Percentiles rank a stretch among this genome's conserved stretches.
phyloP scores from a whole-genome alignment of 768 basidiomycete species.

The Pisolithus microcarpus region DNA sequence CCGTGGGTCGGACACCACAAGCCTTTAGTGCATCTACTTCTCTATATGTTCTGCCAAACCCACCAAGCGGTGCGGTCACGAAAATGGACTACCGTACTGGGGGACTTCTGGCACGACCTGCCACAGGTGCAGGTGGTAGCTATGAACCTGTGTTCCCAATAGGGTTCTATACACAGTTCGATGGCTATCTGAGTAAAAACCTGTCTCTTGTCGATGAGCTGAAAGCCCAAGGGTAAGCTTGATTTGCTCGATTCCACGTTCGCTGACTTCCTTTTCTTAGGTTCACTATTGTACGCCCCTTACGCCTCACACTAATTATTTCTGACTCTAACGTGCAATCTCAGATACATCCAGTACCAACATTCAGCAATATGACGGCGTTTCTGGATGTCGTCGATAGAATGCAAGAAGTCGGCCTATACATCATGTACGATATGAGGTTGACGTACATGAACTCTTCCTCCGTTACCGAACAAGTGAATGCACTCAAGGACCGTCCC shows the following conservation, averaged over 20 bases:
- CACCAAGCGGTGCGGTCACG: conserved; percentile 48
- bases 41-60: conserved; percentile 45
- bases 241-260: neutral
- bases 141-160: conserved; percentile 46
- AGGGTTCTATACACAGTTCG: conserved; percentile 41
- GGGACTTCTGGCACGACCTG: conserved; percentile 44
- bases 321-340: neutral
- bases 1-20: conserved; percentile 30
- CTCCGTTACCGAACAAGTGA: conserved; percentile 61
- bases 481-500: conserved; percentile 54
- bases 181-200: conserved; percentile 19
- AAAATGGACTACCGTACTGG: conserved; percentile 60
- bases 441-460: conserved; percentile 59
- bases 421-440: conserved; percentile 83
- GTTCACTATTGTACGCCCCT: conserved; percentile 27
- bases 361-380: conserved; percentile 52
- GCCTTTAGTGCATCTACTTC: conserved; percentile 38
- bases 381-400: conserved; percentile 54
- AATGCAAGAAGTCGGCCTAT: conserved; percentile 64
- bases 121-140: conserved; percentile 40
- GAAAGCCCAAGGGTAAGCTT: conserved; percentile 22
- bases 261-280: neutral
- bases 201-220: conserved; percentile 25
- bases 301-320: neutral
- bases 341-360: conserved; percentile 65